phyloP scores from a whole-genome alignment of 208 protist species.

The Borovskyia barvae region DNA sequence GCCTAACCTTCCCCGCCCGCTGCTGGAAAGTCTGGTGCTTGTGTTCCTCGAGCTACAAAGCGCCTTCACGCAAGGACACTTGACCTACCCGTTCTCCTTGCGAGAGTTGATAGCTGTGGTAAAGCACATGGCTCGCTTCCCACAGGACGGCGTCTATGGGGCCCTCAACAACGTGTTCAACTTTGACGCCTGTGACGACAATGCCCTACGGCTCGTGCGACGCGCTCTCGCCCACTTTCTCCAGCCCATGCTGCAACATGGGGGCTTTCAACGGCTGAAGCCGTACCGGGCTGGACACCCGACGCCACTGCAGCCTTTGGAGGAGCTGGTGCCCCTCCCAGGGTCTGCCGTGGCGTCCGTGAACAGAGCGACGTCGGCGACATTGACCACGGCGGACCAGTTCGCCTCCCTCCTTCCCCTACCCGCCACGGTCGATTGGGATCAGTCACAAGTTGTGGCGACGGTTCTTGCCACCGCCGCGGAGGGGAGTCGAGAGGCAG shows the following conservation, averaged over 20 bases:
- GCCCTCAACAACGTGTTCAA: slow-evolving; percentile 87
- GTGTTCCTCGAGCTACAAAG: slow-evolving; percentile 78
- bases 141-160: slow-evolving; percentile 81
- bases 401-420: slow-evolving; percentile 6
- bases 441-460: no score
- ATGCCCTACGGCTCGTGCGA: slow-evolving; percentile 69
- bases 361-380: background rate
- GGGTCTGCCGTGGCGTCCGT: background rate
- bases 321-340: slow-evolving; percentile 25
- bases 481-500: background rate
- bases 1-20: slow-evolving; percentile 49
- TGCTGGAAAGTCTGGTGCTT: slow-evolving; percentile 58
- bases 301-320: slow-evolving; percentile 24
- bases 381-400: background rate
- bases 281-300: slow-evolving; percentile 44
- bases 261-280: slow-evolving; percentile 42
- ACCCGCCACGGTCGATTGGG: slow-evolving; percentile 3
- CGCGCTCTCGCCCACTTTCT: slow-evolving; percentile 55
- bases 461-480: background rate
- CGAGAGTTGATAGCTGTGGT: slow-evolving; percentile 95
- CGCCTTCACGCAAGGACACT: slow-evolving; percentile 79
- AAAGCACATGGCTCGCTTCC: slow-evolving; percentile 88
- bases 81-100: slow-evolving; percentile 90
- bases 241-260: slow-evolving; percentile 32
- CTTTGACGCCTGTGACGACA: slow-evolving; percentile 78